Percentiles rank a stretch among this genome's conserved stretches.
These are phyloP conservation scores for Allantophomopsis lycopodina DNA, from an alignment of 2,329 filamentous ascomycete genomes.

Conservation along the genomic window DNA sequence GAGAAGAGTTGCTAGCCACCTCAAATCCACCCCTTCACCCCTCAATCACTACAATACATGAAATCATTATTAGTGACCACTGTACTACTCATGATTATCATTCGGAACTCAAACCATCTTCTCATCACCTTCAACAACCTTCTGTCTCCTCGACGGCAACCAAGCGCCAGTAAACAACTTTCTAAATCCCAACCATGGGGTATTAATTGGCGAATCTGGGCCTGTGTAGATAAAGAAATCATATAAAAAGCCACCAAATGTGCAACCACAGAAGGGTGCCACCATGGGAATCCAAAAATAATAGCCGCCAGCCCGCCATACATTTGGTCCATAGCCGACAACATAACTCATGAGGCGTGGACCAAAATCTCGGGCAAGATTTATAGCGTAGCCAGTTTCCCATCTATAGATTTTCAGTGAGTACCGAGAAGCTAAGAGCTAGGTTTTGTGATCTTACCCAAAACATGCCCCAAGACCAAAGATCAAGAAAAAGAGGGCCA, in stretches of 20 bases:
- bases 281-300: conserved; percentile 72
- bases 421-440: neutral
- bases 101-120: no score
- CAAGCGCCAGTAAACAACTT: neutral
- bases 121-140: no score
- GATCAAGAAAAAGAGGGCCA: conserved; percentile 57
- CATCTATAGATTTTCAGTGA: conserved; percentile 26
- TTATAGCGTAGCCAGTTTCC: conserved; percentile 67
- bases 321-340: conserved; percentile 52
- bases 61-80: no score
- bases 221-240: conserved; percentile 58
- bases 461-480: conserved; percentile 63
- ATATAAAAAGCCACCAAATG: conserved; percentile 52
- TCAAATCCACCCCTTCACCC: no score
- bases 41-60: no score
- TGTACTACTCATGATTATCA: no score
- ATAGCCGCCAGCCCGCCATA: conserved; percentile 53
- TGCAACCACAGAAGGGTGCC: conserved; percentile 50
- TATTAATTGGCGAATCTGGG: conserved; percentile 52
- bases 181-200: conserved; percentile 48
- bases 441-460: conserved; percentile 16
- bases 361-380: conserved; percentile 59
- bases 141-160: no score
- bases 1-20: no score
- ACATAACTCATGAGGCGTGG: conserved; percentile 53